Percentiles rank a stretch among this genome's conserved stretches.
These are phyloP conservation scores for Rhododendron vialii DNA, from an alignment of 148 eudicot species.

Conservation along the genomic window DNA sequence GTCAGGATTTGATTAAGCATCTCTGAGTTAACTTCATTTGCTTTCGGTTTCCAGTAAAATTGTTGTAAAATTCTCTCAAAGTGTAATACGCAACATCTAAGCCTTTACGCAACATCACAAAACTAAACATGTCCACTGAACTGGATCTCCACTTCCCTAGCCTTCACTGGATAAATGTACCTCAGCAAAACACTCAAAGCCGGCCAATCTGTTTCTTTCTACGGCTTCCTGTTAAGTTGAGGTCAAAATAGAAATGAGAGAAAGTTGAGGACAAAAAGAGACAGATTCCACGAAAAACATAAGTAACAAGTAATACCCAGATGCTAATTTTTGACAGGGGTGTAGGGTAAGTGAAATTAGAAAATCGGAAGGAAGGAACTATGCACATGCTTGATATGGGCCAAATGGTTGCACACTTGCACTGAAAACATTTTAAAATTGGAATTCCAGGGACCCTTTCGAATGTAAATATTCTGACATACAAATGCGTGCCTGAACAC, in stretches of 20 bases:
- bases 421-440: not conserved
- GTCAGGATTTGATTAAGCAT: not conserved
- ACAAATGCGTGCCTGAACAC: not conserved
- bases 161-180: not conserved
- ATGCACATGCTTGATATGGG: not conserved
- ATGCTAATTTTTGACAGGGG: not conserved
- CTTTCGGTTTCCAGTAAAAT: not conserved
- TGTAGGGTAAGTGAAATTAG: not conserved
- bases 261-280: not conserved
- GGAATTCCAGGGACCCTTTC: not conserved
- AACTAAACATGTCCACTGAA: not conserved
- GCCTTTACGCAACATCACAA: not conserved
- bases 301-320: not conserved
- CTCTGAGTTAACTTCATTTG: not conserved
- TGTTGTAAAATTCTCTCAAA: not conserved
- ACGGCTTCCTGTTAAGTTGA: constrained; percentile 14
- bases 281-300: not conserved
- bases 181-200: not conserved
- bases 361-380: not conserved
- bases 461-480: not conserved
- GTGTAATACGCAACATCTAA: not conserved
- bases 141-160: not conserved
- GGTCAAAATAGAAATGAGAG: constrained; percentile 1
- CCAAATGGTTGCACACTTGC: not conserved
- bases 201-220: constrained; percentile 14